These are phyloP conservation scores for Quercus lobata DNA, from an alignment of 331 rosid genomes.

Conservation along the genomic window DNA sequence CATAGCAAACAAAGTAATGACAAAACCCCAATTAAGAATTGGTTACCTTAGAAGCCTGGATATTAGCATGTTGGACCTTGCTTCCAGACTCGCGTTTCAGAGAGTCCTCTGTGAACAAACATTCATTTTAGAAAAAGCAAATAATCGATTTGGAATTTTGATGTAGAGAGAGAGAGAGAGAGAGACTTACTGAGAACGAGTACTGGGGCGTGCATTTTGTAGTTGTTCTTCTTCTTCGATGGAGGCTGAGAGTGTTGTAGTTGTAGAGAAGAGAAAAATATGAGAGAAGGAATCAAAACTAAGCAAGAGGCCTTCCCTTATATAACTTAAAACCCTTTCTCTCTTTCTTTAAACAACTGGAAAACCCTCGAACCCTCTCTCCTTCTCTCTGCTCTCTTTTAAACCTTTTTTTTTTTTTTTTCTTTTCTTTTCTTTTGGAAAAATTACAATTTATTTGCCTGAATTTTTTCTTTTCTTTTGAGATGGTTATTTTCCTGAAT, in stretches of 20 bases:
- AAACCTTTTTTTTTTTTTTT: too few species aligned
- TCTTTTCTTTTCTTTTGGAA: too few species aligned
- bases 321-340: too few species aligned
- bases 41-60: slow-evolving; percentile 90
- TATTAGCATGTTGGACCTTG: slow-evolving; percentile 87
- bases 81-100: slow-evolving; percentile 88
- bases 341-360: too few species aligned
- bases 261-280: neutral
- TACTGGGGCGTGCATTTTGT: slow-evolving; percentile 6
- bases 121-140: neutral
- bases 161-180: neutral
- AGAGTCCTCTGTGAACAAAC: slow-evolving; percentile 75
- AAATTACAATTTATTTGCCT: too few species aligned
- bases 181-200: slow-evolving; percentile 3
- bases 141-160: neutral
- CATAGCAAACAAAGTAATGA: neutral
- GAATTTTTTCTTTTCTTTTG: neutral
- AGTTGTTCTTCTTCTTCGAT: neutral
- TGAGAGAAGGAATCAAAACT: too few species aligned
- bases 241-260: neutral
- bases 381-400: too few species aligned
- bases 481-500: too few species aligned
- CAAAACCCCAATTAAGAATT: too few species aligned
- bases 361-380: too few species aligned
- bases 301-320: too few species aligned